These are phyloP conservation scores for Ceratobasidium sp. DNA, from an alignment of 1,284 basidiomycete genomes.

Conservation along the genomic window DNA sequence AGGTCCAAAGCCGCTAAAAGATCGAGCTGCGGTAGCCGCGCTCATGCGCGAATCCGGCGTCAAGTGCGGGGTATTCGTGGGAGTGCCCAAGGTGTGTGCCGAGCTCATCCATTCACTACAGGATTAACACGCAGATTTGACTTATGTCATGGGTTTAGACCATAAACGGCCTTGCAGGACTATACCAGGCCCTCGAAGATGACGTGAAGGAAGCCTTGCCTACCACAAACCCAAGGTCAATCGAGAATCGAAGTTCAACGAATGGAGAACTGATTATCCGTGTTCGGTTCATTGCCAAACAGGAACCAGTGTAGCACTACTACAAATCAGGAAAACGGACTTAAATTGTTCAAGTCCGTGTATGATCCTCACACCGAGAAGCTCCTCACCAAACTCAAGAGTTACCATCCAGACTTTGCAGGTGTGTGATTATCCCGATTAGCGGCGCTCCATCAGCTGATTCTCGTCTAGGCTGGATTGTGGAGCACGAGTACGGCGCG, in stretches of 20 bases:
- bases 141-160: slow-evolving; percentile 57
- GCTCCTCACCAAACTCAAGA: slow-evolving; percentile 85
- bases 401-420: slow-evolving; percentile 70
- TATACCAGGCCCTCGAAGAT: slow-evolving; percentile 76
- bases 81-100: slow-evolving; percentile 91
- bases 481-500: slow-evolving; percentile 86
- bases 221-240: slow-evolving; percentile 71
- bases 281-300: slow-evolving; percentile 32
- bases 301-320: slow-evolving; percentile 31
- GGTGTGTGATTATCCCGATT: slow-evolving; percentile 69
- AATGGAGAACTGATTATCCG: slow-evolving; percentile 39
- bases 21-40: slow-evolving; percentile 68
- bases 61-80: slow-evolving; percentile 93
- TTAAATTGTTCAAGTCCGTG: slow-evolving; percentile 85
- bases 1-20: slow-evolving; percentile 56
- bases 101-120: slow-evolving; percentile 47
- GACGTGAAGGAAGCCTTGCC: slow-evolving; percentile 77
- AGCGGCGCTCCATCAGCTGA: slow-evolving; percentile 48
- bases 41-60: slow-evolving; percentile 92
- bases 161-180: slow-evolving; percentile 80
- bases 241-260: slow-evolving; percentile 19
- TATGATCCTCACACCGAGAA: slow-evolving; percentile 91
- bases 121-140: slow-evolving; percentile 41
- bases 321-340: slow-evolving; percentile 53
- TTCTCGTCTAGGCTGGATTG: slow-evolving; percentile 79